Base-by-base conservation (phyloP, 495 filamentous ascomycete genomes). In the Penicillium egyptiacum region DNA sequence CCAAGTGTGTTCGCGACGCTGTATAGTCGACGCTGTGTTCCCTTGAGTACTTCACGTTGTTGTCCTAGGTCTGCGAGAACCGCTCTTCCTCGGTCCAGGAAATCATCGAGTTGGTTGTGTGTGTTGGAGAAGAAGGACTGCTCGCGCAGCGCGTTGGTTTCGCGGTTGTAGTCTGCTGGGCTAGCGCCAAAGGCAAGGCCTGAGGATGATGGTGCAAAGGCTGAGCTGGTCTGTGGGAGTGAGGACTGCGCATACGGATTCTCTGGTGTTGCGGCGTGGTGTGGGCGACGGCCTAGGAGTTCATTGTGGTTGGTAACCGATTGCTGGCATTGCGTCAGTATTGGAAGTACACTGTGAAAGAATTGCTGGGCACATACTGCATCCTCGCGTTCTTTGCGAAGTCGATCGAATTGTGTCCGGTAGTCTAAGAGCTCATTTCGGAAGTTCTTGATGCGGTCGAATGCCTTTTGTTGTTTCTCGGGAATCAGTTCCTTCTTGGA, bases 11-110 rank as follows among this genome's bases (percentile, higher is more conserved):
- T 98, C 7, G 89, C 94, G 20, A 96, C 91, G 67, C 84, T 91
- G 66, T 98, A 98, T 44, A 99, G 78, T 69, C 84, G 83, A 66
- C 86, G 83, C 77, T 98, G 94, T 41, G 94, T 98, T 8, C 86
- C 88, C 77, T 99, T 99, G 57, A 99, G 77, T 67, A 98, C 88
- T 68, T 96, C 93, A 39, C 91, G 79, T 78, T 99, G 95, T 69
- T 96, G 80, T 3, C 89, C 87, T 46, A 99, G 70, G 73, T 98
- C 91, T 3, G 88, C 88, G 28, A 99, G 79, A 43, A 98, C 94
- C 0, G 90, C 89, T 53, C 93, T 84, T 1, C 94, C 94, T 2
- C 93, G 81, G 57, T 96, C 92, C 31, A 99, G 79, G 66, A 93
- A 99, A 49, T 98, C 92, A 67, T 99, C 94, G 1, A 99, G 80